Evolutionary conservation across 257 asterid species (phyloP).

Genomic region (Handroanthus guayacan): DNA sequence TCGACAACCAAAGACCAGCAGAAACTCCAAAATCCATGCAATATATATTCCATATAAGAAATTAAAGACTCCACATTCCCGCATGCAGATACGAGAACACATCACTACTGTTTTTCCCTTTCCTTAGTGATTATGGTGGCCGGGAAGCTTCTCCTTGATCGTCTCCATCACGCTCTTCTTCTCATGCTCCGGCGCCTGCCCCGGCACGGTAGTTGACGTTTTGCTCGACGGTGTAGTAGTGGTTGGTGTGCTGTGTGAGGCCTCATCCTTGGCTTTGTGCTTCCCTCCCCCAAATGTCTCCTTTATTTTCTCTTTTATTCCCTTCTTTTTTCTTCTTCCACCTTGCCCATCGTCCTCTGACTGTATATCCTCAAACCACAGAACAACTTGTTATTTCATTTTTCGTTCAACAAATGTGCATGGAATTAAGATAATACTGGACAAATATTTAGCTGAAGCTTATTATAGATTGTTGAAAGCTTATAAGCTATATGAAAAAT

Average conservation of each 20-base stretch:
- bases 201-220: slow-evolving; percentile 39
- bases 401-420: no score
- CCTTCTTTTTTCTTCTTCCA: slow-evolving; percentile 76
- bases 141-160: slow-evolving; percentile 83
- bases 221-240: slow-evolving; percentile 38
- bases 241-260: slow-evolving; percentile 39
- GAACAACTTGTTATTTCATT: not conserved
- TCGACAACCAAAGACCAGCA: not conserved
- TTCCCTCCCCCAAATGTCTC: slow-evolving; percentile 60
- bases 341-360: slow-evolving; percentile 84
- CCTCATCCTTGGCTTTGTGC: slow-evolving; percentile 41
- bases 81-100: not conserved
- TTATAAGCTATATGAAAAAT: no score
- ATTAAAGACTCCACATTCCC: not conserved
- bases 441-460: no score
- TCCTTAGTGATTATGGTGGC: slow-evolving; percentile 52
- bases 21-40: not conserved
- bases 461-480: no score
- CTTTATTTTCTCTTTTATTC: slow-evolving; percentile 71
- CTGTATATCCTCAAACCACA: slow-evolving; percentile 27
- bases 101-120: not conserved
- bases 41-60: no score
- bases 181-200: slow-evolving; percentile 53
- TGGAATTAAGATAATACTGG: no score
- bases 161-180: slow-evolving; percentile 79